Evolutionary conservation across 306 rosid genomes (phyloP), one percentile per base, ranked within the genome.

Genomic region (Geum urbanum): DNA sequence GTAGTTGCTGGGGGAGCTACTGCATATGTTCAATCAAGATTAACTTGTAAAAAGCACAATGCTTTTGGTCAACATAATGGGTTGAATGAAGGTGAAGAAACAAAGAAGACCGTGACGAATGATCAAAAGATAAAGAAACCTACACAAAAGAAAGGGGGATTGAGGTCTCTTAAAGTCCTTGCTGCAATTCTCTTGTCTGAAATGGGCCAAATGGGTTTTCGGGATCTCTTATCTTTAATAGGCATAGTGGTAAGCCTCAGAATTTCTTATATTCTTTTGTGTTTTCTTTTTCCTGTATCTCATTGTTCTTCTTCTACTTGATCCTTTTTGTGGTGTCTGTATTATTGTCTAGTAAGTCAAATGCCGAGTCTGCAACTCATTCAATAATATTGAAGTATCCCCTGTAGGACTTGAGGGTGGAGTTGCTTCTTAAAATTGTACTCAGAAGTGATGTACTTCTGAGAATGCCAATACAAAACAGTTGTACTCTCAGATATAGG

Each of bases 1-100:
- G 70, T 89, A 44, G 81, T 83, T 66, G 95, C 90, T 76, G 95
- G 99, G 13, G 99, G 99, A 71, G 70, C 97, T 56, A 91, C 91
- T 80, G 91, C 87, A 18, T 95, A 91, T 46, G 61, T 89, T 78
- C 95, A 83, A 75, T 90, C 97, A 79, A 84, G 95, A 61, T 72
- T 45, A 73, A 83, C 77, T 65, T 74, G 13, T 73, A 81, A 67
- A 84, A 84, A 81, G 68, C 76, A 20, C 59, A 76, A 63, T 76
- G 72, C 77, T 63, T 63, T 74, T 70, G 78, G 67, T 69, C 77
- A 77, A 71, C 73, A 81, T 74, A 90, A 91, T 76, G 96, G 96
- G 46, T 69, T 80, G 15, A 63, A 66, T 70, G 67, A 61, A 59
- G 77, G 78, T 68, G 69, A 76, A 79, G 80, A 79, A 71, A 37